These are phyloP conservation scores for Davidsoniella neocaledoniae DNA, from an alignment of 2,329 filamentous ascomycete genomes.

Conservation along the genomic window DNA sequence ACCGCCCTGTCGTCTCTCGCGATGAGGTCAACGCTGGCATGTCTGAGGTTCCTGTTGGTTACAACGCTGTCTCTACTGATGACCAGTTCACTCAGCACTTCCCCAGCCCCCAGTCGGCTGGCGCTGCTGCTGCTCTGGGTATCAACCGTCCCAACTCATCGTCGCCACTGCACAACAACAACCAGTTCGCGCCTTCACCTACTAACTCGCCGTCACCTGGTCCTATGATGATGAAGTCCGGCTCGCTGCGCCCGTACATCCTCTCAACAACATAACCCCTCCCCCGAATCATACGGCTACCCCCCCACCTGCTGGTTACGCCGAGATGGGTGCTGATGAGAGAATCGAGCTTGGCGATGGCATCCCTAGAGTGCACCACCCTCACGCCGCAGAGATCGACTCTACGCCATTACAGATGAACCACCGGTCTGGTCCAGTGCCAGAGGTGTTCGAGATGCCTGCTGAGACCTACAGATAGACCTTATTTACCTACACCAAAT, in stretches of 20 bases:
- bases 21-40: slow-evolving; percentile 24
- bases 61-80: slow-evolving; percentile 11
- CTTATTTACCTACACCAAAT: no score
- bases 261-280: not conserved
- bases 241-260: not conserved
- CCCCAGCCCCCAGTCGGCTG: slow-evolving; percentile 15
- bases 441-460: slow-evolving; percentile 27
- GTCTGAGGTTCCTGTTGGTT: slow-evolving; percentile 26
- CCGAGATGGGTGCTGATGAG: slow-evolving; percentile 16
- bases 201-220: slow-evolving; percentile 8
- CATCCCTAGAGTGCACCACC: slow-evolving; percentile 20
- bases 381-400: slow-evolving; percentile 24
- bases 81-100: slow-evolving; percentile 18
- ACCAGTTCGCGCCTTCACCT: slow-evolving; percentile 15
- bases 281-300: slow-evolving; percentile 12
- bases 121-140: slow-evolving; percentile 10
- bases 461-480: slow-evolving; percentile 20
- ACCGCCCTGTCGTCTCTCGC: slow-evolving; percentile 17
- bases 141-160: slow-evolving; percentile 16
- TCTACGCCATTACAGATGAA: slow-evolving; percentile 14
- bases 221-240: slow-evolving; percentile 2
- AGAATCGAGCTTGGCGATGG: slow-evolving; percentile 19
- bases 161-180: slow-evolving; percentile 15
- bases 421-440: slow-evolving; percentile 20
- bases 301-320: slow-evolving; percentile 2